Evolutionary conservation across 495 filamentous ascomycete genomes (phyloP).

Genomic region (Penicillium bialowiezense): DNA sequence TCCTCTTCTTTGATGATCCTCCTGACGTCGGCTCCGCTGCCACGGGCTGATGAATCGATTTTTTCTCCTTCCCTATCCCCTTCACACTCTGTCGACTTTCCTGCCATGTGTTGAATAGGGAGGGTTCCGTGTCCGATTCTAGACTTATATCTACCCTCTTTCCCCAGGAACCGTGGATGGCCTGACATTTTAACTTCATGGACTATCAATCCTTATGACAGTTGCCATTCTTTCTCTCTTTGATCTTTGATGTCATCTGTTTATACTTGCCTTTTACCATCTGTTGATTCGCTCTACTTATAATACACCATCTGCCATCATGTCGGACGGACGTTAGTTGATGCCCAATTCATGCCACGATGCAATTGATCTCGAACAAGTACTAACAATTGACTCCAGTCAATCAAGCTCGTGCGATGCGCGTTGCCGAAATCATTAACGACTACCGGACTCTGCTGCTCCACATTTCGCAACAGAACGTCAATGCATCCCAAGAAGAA

Average conservation of each 20-base stretch:
- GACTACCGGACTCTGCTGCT: conserved; percentile 82
- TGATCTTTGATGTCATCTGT: conserved; percentile 3
- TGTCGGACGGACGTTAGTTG: conserved; percentile 63
- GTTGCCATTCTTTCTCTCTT: conserved; percentile 6
- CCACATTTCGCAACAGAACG: conserved; percentile 70
- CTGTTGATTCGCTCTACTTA: conserved; percentile 1
- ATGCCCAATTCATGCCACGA: neutral
- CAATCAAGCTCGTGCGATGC: conserved; percentile 76
- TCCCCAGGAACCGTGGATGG: conserved; percentile 6
- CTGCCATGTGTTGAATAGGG: conserved; percentile 21
- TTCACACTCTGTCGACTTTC: neutral
- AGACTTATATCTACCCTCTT: conserved; percentile 17
- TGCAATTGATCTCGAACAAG: neutral
- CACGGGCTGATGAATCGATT: conserved; percentile 15
- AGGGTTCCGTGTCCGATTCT: neutral
- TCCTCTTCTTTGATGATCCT: conserved; percentile 31
- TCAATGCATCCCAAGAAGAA: conserved; percentile 57
- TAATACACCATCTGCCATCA: conserved; percentile 26
- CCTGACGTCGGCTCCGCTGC: conserved; percentile 20
- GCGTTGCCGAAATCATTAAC: conserved; percentile 78
- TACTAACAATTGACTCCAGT: conserved; percentile 48
- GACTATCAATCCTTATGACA: neutral
- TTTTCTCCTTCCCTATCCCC: conserved; percentile 11
- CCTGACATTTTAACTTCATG: conserved; percentile 7
- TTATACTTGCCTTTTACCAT: conserved; percentile 1